Base-by-base conservation (phyloP, 805 yeast genomes). In the Candida ficus region DNA sequence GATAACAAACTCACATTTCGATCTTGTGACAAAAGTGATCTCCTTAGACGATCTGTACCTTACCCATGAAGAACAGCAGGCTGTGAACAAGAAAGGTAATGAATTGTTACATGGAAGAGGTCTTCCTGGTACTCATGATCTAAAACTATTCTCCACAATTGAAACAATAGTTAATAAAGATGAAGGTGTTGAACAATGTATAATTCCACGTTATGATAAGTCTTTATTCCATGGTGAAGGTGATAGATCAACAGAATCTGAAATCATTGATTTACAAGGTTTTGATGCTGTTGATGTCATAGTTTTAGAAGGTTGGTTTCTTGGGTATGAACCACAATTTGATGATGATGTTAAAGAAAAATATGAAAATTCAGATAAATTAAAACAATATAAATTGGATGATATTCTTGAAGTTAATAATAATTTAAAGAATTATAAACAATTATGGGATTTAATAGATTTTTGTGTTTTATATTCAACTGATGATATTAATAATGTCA, bases 291-390 rank as follows among this genome's bases (percentile, higher is more conserved):
- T 77, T 4, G 87, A 84, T 52, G 72, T 89, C 4, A 71, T 91
- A 3, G 60, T 91, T 2, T 68, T 93, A 30, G 99, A 91, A 62
- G 99, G 98, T 5, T 91, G 99, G 99, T 88, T 90, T 64, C 72
- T 78, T 19, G 98, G 98, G 2, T 91, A 78, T 56, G 46, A 56
- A 5, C 68, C 83, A 2, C 48, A 74, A 16, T 48, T 60, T 21
- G 57, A 57, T 4, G 47, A 46, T 2, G 59, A 57, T 7, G 35
- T 52, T 7, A 31, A 41, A 5, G 41, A 21, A 17, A 41, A 42
- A 36, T 35, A 33, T 5, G 26, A 56, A 22, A 28, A 58, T 45
- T 49, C 54, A 38, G 38, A 45, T 33, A 33, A 50, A 40, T 41
- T 64, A 35, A 41, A 50, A 19, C 36, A 57, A 43, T 62, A 67